These are phyloP conservation scores for Pichia sp. DNA, from an alignment of 1,139 yeast genomes.

Conservation along the genomic window DNA sequence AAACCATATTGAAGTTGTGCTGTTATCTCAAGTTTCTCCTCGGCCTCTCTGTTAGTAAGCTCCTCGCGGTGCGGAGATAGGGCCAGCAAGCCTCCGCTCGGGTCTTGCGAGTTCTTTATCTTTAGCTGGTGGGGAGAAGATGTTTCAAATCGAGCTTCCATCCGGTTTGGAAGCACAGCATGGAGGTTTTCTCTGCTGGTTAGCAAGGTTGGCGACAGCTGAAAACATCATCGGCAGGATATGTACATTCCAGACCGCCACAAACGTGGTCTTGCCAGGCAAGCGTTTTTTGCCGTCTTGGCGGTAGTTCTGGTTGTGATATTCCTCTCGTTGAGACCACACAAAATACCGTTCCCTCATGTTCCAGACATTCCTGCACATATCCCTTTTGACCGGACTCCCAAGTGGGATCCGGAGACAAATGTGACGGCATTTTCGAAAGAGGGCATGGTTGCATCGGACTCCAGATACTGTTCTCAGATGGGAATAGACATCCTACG, in stretches of 20 bases:
- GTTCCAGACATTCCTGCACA: conserved; percentile 29
- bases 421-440: conserved; percentile 36
- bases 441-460: conserved; percentile 72
- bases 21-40: too few species aligned
- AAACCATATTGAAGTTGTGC: too few species aligned
- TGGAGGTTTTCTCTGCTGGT: too few species aligned
- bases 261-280: neutral
- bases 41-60: too few species aligned
- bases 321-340: neutral
- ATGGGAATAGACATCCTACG: conserved; percentile 60
- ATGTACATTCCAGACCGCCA: conserved; percentile 9
- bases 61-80: too few species aligned
- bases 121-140: too few species aligned
- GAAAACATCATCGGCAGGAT: neutral
- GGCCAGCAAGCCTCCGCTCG: too few species aligned
- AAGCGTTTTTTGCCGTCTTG: neutral
- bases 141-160: too few species aligned
- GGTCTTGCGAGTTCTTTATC: too few species aligned
- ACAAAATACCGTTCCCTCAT: conserved; percentile 16
- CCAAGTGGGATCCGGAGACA: conserved; percentile 38
- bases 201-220: too few species aligned
- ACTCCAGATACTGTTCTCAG: conserved; percentile 65
- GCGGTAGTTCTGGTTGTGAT: neutral
- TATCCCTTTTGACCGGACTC: conserved; percentile 27
- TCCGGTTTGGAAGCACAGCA: too few species aligned